Evolutionary conservation across 23 red algal species (phyloP), one percentile per base, ranked within the genome.

Genomic region (Agarophyton chilense): DNA sequence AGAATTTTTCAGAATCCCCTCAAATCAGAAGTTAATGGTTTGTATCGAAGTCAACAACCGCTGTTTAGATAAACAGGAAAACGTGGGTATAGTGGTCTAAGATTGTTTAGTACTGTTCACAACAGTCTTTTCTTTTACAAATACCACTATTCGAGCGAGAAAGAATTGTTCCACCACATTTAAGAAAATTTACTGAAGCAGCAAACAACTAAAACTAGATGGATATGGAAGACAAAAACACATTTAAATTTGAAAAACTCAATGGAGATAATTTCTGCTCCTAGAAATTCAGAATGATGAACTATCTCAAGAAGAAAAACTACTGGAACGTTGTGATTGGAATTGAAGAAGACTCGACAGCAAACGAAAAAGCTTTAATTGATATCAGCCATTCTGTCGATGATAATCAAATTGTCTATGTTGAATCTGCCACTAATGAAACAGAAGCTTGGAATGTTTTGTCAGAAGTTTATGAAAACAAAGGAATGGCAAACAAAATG

Each of bases 261-360:
- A 78, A 50, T 19, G 72, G 72, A 34, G 39, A 78, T 33, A 78
- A 78, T 50, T 78, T 50, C 32, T 54, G 28, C 39, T 49, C 50
- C 4, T 78, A 39, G 72, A 67, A 67, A 31, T 31, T 65, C 10
- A 10, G 60, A 5, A 65, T 10, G 60, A 65, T 5, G 14, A 47
- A 47, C 12, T 47, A 47, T 47, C 44, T 12, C 6, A 47, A 47
- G n/a, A 47, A 47, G 19, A 61, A 61, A n/a, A 61, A 61, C 26
- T 31, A 61, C 19, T 61, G 56, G 9, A 61, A 61, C 7, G 19
- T 31, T 6, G 56, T 61, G 7, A 61, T 6, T 61, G 44, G 56
- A 61, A 17, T 4, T 10, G 56, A 8, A 61, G 19, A 7, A 10
- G 19, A 61, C 19, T 6, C 56, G 5, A 7, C 8, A 12, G 56